Evolutionary conservation across 768 basidiomycete species (phyloP), one percentile per base, ranked within the genome.

Genomic region (Hericium coralloides): DNA sequence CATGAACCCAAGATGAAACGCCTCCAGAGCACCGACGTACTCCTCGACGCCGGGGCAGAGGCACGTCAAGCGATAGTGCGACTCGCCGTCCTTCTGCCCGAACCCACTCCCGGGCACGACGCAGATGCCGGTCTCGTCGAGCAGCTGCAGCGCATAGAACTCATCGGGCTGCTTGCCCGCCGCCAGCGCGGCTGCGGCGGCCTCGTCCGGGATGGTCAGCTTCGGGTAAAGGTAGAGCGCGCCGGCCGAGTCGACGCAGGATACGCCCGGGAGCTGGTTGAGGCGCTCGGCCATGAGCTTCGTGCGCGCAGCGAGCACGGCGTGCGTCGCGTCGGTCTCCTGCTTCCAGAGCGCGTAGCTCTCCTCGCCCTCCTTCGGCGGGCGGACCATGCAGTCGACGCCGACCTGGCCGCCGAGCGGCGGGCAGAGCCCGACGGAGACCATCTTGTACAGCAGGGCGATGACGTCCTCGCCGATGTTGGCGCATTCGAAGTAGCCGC

Each of bases 361-460:
- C 64, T 82, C 79, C 2, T 86, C 80, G 17, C 90, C 92, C 14
- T 76, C 69, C 61, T 80, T 79, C 1, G 95, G 95, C 18, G 95
- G 93, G 25, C 91, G 82, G n/a, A 98, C 88, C 79, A 97, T 83
- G 60, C 84, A 84, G 70, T 98, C 95, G 17, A 99, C 89, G 41
- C 91, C 93, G 67, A 99, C 84, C 76, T 98, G 92, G 20, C 97
- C 97, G 2, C 83, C 75, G 6, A 97, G 76, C 2, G 94, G 88
- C 31, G 97, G 92, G 71, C 95, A 98, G 20, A 98, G 81, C 2
- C 80, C 79, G 55, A 98, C 90, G 63, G 82, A 85, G 55, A 92
- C 91, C 85, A 99, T 94, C 77, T 98, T 99, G 79, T 98, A 98
- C 53, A 98, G 81, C 67, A 90, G 80, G 15, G 89, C 92, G 59